These are phyloP conservation scores for Tetracladium marchalianum DNA, from an alignment of 495 filamentous ascomycete species.

Conservation along the genomic window DNA sequence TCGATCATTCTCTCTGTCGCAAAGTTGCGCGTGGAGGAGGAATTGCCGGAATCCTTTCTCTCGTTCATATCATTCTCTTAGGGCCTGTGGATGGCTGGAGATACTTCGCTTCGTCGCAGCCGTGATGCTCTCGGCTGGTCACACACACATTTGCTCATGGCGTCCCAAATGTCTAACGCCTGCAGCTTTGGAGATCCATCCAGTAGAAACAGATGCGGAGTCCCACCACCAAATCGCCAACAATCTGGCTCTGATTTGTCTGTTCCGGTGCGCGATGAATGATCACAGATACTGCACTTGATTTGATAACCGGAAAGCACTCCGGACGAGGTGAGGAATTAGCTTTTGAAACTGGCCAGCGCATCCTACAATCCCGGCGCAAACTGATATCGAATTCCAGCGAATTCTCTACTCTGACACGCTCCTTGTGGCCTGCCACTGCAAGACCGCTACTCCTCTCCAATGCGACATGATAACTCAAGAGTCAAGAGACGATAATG, in stretches of 20 bases:
- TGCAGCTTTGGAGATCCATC: conserved; percentile 16
- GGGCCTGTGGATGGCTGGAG: too few species aligned
- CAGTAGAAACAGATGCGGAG: conserved; percentile 9
- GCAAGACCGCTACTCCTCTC: too few species aligned
- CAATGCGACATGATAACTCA: too few species aligned
- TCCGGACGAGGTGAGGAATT: too few species aligned
- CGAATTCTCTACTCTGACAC: too few species aligned
- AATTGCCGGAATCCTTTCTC: too few species aligned
- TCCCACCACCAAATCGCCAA: conserved; percentile 13
- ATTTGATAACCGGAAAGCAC: too few species aligned
- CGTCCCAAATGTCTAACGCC: conserved; percentile 4
- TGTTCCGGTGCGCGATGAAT: conserved; percentile 11
- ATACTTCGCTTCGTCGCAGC: not conserved
- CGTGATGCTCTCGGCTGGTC: conserved; percentile 5
- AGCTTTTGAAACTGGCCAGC: conserved; percentile 21
- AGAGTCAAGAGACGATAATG: too few species aligned
- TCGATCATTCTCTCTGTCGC: too few species aligned
- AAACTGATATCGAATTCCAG: conserved; percentile 10
- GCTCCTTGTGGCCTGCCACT: too few species aligned
- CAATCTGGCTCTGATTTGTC: conserved; percentile 6
- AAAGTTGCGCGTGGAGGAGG: too few species aligned
- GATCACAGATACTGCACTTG: not conserved
- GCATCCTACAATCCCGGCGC: conserved; percentile 16
- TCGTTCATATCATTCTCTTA: too few species aligned
- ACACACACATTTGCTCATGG: conserved; percentile 10